A percentile compares a stretch with the other conserved stretches of the same genome.
These are phyloP conservation scores for Panellus pusillus DNA, from an alignment of 768 basidiomycete species.

Conservation along the genomic window DNA sequence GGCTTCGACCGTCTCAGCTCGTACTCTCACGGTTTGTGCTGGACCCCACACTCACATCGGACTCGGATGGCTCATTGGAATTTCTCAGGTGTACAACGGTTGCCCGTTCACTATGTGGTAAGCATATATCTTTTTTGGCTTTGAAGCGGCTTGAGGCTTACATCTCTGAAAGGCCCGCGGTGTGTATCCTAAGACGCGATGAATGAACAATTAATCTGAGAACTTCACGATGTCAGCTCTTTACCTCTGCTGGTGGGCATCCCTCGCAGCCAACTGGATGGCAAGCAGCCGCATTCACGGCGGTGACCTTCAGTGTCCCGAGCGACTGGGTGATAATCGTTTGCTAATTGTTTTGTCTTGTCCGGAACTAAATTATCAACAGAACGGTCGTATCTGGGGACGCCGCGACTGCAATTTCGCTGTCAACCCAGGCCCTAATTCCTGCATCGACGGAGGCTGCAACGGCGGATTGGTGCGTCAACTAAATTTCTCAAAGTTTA, in stretches of 20 bases:
- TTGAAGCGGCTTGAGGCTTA: slow-evolving; percentile 16
- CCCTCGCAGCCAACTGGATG: slow-evolving; percentile 14
- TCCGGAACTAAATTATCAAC: not conserved
- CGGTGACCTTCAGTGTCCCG: slow-evolving; percentile 41
- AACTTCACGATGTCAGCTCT: not conserved
- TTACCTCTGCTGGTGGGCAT: slow-evolving; percentile 10
- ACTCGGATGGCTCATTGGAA: not conserved
- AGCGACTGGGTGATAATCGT: slow-evolving; percentile 40
- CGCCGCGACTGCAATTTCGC: slow-evolving; percentile 50
- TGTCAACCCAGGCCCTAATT: slow-evolving; percentile 34
- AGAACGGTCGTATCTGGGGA: slow-evolving; percentile 42
- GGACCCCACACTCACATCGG: not conserved
- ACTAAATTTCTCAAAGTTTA: not conserved
- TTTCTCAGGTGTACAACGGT: slow-evolving; percentile 8
- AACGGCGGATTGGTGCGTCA: slow-evolving; percentile 41
- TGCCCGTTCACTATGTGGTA: slow-evolving; percentile 18
- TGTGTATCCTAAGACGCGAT: not conserved
- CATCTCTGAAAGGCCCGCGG: slow-evolving; percentile 34
- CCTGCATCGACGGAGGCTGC: slow-evolving; percentile 50
- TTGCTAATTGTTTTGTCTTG: slow-evolving; percentile 14
- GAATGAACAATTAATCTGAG: not conserved
- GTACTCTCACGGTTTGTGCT: not conserved
- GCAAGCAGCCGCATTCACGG: slow-evolving; percentile 22
- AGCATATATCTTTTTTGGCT: not conserved
- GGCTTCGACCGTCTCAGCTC: not conserved